Evolutionary conservation across 345 rosid genomes (phyloP).

Genomic region (Salix koriyanagi): DNA sequence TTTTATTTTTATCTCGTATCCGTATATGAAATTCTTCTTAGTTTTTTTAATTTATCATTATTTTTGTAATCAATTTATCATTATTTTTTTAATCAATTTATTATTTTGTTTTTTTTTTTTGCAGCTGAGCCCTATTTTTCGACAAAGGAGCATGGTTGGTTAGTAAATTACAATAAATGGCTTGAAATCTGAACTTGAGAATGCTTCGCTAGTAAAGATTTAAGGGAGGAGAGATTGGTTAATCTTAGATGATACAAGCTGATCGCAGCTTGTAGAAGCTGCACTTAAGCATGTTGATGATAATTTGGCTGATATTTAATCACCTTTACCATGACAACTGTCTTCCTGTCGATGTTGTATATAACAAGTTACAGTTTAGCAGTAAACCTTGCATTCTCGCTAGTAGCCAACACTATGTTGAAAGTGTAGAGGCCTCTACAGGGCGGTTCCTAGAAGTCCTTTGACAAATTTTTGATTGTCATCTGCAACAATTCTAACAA

Average conservation of each 20-base stretch:
- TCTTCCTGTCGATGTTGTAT: conserved; percentile 39
- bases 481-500: conserved; percentile 33
- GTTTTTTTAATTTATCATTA: neutral
- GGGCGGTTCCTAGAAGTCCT: conserved; percentile 55
- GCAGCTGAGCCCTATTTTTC: conserved; percentile 27
- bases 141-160: conserved; percentile 12
- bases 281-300: conserved; percentile 70
- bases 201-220: conserved; percentile 4
- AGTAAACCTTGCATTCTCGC: conserved; percentile 38
- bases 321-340: conserved; percentile 49
- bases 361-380: conserved; percentile 67
- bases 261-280: conserved; percentile 79
- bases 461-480: conserved; percentile 49
- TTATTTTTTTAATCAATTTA: conserved; percentile 1
- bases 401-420: conserved; percentile 30
- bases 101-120: conserved; percentile 5
- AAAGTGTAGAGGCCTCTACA: conserved; percentile 46
- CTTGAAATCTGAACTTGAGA: conserved; percentile 2
- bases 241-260: conserved; percentile 44
- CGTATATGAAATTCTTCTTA: neutral
- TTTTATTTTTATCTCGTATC: neutral
- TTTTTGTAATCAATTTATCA: neutral
- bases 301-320: conserved; percentile 41
- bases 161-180: conserved; percentile 15
- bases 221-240: conserved; percentile 17